These are phyloP conservation scores for Basidiobolus meristosporus DNA, from an alignment of 371 early-diverging fungal species.

Conservation along the genomic window DNA sequence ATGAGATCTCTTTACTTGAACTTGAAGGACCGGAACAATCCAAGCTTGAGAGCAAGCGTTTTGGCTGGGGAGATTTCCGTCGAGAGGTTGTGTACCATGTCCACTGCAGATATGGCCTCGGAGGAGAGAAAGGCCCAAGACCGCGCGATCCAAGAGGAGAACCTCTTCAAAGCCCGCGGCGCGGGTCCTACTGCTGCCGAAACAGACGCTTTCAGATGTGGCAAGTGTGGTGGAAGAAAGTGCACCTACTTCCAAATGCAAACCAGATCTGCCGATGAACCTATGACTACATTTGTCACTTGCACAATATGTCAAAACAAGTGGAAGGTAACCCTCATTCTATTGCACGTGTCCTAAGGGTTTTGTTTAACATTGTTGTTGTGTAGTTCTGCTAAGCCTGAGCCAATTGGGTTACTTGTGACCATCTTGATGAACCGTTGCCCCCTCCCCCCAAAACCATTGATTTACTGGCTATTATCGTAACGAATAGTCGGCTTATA, in stretches of 20 bases:
- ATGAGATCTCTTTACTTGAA: slow-evolving; percentile 70
- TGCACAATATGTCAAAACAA: slow-evolving; percentile 65
- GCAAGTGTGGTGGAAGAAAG: slow-evolving; percentile 78
- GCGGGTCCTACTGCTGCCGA: slow-evolving; percentile 62
- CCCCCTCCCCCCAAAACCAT: too few species aligned
- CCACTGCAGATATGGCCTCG: slow-evolving; percentile 74
- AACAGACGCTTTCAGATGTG: slow-evolving; percentile 90
- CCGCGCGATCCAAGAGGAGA: slow-evolving; percentile 44
- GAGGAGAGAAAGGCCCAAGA: slow-evolving; percentile 57
- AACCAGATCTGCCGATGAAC: slow-evolving; percentile 98
- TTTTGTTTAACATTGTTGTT: not conserved
- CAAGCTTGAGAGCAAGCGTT: slow-evolving; percentile 49
- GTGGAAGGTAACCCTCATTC: slow-evolving; percentile 45
- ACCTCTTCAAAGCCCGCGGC: slow-evolving; percentile 58
- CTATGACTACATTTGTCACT: slow-evolving; percentile 91
- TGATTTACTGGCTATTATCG: too few species aligned
- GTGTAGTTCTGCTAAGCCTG: not conserved
- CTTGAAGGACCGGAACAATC: slow-evolving; percentile 66
- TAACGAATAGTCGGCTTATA: too few species aligned
- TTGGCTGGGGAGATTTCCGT: slow-evolving; percentile 43
- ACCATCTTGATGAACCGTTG: too few species aligned
- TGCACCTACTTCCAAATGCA: slow-evolving; percentile 94
- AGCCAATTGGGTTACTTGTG: not conserved
- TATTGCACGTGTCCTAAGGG: not conserved
- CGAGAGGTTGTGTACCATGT: slow-evolving; percentile 55